phyloP scores from a whole-genome alignment of 352 stramenopile species.

The Bremia lactucae region DNA sequence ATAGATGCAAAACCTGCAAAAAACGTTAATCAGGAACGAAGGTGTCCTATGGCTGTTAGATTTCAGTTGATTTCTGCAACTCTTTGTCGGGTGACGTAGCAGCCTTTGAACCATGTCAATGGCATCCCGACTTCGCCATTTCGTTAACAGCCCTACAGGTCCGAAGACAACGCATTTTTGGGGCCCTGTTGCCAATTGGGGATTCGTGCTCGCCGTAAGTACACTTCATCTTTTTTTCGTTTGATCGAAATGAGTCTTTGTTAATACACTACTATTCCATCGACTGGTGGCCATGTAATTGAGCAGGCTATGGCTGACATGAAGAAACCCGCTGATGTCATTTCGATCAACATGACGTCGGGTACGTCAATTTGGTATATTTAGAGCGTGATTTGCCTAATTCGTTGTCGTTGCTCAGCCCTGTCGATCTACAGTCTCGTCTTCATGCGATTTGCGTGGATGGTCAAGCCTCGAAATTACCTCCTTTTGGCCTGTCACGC shows the following conservation, averaged over 20 bases:
- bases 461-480: constrained; percentile 84
- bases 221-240: background rate
- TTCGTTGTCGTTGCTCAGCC: constrained; percentile 24
- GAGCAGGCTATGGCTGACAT: constrained; percentile 69
- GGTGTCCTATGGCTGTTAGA: too few relatives aligned
- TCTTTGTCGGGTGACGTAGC: background rate
- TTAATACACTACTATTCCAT: background rate
- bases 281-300: constrained; percentile 1
- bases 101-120: constrained; percentile 19
- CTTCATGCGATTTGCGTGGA: constrained; percentile 86
- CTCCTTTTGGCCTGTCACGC: constrained; percentile 73
- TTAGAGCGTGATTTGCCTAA: constrained; percentile 1
- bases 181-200: constrained; percentile 83
- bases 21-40: too few relatives aligned
- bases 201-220: constrained; percentile 74
- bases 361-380: constrained; percentile 19
- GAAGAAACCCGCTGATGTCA: constrained; percentile 71
- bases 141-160: constrained; percentile 72
- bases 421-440: constrained; percentile 79
- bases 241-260: background rate
- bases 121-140: constrained; percentile 38
- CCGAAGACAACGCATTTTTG: constrained; percentile 86
- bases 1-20: too few relatives aligned
- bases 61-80: too few relatives aligned
- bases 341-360: constrained; percentile 83